Conservation (phyloP, 768 basidiomycete genomes). For the Neoboletus subvelutipes region DNA sequence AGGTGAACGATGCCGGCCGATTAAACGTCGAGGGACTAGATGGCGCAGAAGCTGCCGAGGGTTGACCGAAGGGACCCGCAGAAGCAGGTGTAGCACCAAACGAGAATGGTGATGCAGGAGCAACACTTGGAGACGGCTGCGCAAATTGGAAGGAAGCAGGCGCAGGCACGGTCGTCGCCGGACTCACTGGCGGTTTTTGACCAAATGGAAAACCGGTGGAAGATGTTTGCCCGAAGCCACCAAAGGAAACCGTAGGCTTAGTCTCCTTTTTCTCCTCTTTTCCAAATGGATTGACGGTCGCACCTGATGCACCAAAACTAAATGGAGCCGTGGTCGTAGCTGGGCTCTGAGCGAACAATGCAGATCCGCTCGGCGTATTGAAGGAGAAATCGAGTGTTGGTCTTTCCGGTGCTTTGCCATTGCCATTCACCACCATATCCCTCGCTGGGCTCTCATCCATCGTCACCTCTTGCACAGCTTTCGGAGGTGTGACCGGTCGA, state of each 20-base stretch:
- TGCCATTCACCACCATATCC: slow-evolving; percentile 49
- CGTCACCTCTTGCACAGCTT: slow-evolving; percentile 60
- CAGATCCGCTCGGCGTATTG: slow-evolving; percentile 34
- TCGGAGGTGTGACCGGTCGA: slow-evolving; percentile 66
- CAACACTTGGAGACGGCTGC: slow-evolving; percentile 37
- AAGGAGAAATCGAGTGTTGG: slow-evolving; percentile 53
- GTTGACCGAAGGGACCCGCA: slow-evolving; percentile 43
- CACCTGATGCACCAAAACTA: slow-evolving; percentile 31
- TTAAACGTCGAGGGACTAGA: slow-evolving; percentile 59
- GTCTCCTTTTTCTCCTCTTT: slow-evolving; percentile 48
- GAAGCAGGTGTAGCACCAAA: slow-evolving; percentile 43
- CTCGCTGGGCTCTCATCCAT: slow-evolving; percentile 85
- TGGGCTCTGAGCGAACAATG: slow-evolving; percentile 37
- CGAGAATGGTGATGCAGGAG: slow-evolving; percentile 42
- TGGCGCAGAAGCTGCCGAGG: slow-evolving; percentile 46
- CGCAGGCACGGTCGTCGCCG: slow-evolving; percentile 38
- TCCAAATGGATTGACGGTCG: slow-evolving; percentile 47
- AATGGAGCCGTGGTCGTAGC: slow-evolving; percentile 35
- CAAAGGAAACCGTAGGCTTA: slow-evolving; percentile 41
- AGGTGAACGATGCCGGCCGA: slow-evolving; percentile 46
- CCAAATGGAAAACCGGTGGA: slow-evolving; percentile 49
- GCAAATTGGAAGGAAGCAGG: slow-evolving; percentile 51
- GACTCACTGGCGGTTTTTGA: slow-evolving; percentile 39
- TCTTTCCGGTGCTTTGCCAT: slow-evolving; percentile 36
- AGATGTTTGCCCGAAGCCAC: slow-evolving; percentile 46